Conservation (phyloP, 352 stramenopile species). For the Pythium dissotocum region DNA sequence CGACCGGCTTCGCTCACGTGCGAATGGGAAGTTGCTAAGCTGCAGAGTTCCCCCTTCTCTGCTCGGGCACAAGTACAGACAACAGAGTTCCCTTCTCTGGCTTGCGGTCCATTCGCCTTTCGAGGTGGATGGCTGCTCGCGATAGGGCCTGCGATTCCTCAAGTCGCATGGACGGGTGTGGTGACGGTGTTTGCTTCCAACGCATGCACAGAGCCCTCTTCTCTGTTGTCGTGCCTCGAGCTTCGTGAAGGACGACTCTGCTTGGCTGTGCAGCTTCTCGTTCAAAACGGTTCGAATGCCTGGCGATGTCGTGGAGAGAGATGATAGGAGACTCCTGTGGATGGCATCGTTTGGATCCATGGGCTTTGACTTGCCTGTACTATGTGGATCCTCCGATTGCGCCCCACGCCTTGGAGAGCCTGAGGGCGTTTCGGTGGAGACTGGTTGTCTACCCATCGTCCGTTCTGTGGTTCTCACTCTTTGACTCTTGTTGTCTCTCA, state of each 20-base stretch:
- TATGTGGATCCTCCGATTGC: not conserved
- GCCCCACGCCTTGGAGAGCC: not conserved
- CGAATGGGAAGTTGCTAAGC: constrained; percentile 62
- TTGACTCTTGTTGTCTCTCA: constrained; percentile 36
- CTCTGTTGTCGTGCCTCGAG: constrained; percentile 41
- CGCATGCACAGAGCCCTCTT: constrained; percentile 35
- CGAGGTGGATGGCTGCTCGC: not conserved
- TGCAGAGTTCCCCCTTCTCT: constrained; percentile 83
- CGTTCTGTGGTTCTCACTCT: constrained; percentile 4
- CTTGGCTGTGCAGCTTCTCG: not conserved
- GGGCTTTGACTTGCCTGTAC: not conserved
- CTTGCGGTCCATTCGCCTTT: constrained; percentile 10
- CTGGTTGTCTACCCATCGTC: not conserved
- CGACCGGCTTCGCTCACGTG: not conserved
- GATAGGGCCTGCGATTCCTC: constrained; percentile 27
- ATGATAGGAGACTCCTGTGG: constrained; percentile 2
- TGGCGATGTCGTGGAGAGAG: not conserved
- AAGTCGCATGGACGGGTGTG: constrained; percentile 28
- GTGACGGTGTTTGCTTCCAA: constrained; percentile 21
- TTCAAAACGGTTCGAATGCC: not conserved
- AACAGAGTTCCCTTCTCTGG: constrained; percentile 91
- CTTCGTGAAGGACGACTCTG: not conserved
- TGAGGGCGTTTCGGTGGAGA: constrained; percentile 1
- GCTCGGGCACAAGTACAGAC: constrained; percentile 53
- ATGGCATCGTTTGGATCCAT: not conserved